phyloP scores from a whole-genome alignment of 352 stramenopile species.

The Pythium brachiatum region DNA sequence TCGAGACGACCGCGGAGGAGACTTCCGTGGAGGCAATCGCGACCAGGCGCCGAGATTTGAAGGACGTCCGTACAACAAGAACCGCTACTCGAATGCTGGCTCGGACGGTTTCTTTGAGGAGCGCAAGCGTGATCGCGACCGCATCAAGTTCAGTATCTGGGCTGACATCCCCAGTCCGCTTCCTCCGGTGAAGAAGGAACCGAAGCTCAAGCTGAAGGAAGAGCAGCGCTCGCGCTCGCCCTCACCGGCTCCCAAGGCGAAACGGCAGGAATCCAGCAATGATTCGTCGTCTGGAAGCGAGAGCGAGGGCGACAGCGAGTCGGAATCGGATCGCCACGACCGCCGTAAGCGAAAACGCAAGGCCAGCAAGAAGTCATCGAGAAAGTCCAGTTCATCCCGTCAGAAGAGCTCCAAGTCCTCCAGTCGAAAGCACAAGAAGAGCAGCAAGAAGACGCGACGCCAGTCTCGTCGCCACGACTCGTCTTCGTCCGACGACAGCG shows the following conservation, averaged over 20 bases:
- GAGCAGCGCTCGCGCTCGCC: conserved; percentile 31
- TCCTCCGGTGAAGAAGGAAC: conserved; percentile 40
- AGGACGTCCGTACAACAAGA: conserved; percentile 14
- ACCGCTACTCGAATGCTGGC: conserved; percentile 38
- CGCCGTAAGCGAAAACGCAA: conserved; percentile 23
- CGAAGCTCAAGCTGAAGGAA: conserved; percentile 42
- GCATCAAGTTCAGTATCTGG: conserved; percentile 73
- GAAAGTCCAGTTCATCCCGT: conserved; percentile 3
- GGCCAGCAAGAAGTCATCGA: conserved; percentile 35
- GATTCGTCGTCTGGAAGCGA: conserved; percentile 24
- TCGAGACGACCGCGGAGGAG: conserved; percentile 15
- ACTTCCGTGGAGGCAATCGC: conserved; percentile 5
- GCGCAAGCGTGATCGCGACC: conserved; percentile 63
- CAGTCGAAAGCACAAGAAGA: conserved; percentile 24
- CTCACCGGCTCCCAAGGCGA: conserved; percentile 27
- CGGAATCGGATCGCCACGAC: conserved; percentile 20
- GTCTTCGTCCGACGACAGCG: conserved; percentile 19
- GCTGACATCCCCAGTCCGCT: conserved; percentile 62
- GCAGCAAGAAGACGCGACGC: conserved; percentile 21
- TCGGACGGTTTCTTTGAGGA: conserved; percentile 70
- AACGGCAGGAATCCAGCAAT: conserved; percentile 17
- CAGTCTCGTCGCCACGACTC: conserved; percentile 27
- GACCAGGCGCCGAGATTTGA: conserved; percentile 3
- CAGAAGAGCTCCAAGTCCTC: conserved; percentile 32
- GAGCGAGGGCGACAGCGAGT: conserved; percentile 28